phyloP scores from a whole-genome alignment of 192 early-diverging fungal species.

The Backusella australiensis region DNA sequence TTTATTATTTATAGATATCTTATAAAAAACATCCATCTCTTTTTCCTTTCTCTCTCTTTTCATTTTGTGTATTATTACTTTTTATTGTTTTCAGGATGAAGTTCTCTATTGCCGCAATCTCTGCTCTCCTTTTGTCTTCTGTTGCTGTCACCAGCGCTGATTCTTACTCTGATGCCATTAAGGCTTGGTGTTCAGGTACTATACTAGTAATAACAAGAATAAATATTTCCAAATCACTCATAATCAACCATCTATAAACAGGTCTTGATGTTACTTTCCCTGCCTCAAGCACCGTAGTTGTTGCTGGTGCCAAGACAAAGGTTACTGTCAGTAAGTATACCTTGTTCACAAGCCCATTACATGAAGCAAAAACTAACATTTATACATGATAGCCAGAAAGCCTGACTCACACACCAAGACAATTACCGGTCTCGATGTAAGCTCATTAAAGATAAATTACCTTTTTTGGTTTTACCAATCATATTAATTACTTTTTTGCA shows the following conservation, averaged over 20 bases:
- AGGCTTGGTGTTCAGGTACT: conserved; percentile 29
- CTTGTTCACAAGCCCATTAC: background rate
- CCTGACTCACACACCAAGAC: conserved; percentile 16
- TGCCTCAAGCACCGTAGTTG: conserved; percentile 1
- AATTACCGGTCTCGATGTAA: conserved; percentile 34
- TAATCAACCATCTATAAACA: background rate
- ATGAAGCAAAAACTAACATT: background rate
- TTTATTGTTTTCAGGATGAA: conserved; percentile 21
- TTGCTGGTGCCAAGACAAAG: conserved; percentile 21
- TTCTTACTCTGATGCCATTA: conserved; percentile 33
- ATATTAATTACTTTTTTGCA: background rate
- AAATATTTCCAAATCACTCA: background rate
- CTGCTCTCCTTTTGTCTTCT: conserved; percentile 29
- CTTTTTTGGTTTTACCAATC: background rate
- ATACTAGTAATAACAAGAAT: background rate
- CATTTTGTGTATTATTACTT: background rate
- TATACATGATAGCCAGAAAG: conserved; percentile 12
- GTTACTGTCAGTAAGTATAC: conserved; percentile 29
- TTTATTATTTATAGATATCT: background rate
- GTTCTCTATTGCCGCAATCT: conserved; percentile 30
- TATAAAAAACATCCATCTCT: background rate
- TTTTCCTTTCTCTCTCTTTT: background rate
- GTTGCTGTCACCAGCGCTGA: conserved; percentile 23
- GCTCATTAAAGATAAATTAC: background rate
- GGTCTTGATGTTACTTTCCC: conserved; percentile 22